phyloP scores from a whole-genome alignment of 768 basidiomycete genomes.

The Hygrocybe coccinea region DNA sequence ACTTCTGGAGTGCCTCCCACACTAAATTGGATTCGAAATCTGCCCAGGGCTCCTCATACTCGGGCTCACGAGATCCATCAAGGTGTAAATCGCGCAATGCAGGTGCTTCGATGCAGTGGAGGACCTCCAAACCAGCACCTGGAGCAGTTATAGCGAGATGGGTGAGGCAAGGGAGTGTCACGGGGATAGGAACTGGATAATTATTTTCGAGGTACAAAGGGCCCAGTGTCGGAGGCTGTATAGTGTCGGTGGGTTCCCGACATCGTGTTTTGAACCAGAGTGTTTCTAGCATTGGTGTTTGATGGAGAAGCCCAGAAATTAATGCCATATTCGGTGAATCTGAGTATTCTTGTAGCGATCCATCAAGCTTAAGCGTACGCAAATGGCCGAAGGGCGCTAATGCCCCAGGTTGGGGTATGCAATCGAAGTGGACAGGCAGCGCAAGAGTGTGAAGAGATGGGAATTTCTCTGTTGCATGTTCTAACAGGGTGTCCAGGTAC shows the following conservation, averaged over 20 bases:
- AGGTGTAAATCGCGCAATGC: slow-evolving; percentile 7
- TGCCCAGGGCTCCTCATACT: not conserved
- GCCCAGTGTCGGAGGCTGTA: not conserved
- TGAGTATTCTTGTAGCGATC: not conserved
- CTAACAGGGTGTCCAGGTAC: too few species aligned
- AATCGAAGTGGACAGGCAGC: too few species aligned
- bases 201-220: not conserved
- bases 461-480: too few species aligned
- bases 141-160: slow-evolving; percentile 2
- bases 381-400: not conserved
- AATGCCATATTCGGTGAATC: not conserved
- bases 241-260: not conserved
- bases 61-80: slow-evolving; percentile 3
- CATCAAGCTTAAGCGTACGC: not conserved
- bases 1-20: not conserved
- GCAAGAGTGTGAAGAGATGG: too few species aligned
- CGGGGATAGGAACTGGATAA: not conserved
- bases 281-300: slow-evolving; percentile 8
- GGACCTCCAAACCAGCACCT: slow-evolving; percentile 4
- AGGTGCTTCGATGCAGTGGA: slow-evolving; percentile 6
- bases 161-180: slow-evolving; percentile 5
- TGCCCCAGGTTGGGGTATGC: not conserved
- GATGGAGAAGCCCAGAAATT: slow-evolving; percentile 1
- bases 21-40: not conserved
- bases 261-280: slow-evolving; percentile 5